Evolutionary conservation across 139 green algal species (phyloP), one percentile per base, ranked within the genome.

Genomic region (Gonium pectorale): DNA sequence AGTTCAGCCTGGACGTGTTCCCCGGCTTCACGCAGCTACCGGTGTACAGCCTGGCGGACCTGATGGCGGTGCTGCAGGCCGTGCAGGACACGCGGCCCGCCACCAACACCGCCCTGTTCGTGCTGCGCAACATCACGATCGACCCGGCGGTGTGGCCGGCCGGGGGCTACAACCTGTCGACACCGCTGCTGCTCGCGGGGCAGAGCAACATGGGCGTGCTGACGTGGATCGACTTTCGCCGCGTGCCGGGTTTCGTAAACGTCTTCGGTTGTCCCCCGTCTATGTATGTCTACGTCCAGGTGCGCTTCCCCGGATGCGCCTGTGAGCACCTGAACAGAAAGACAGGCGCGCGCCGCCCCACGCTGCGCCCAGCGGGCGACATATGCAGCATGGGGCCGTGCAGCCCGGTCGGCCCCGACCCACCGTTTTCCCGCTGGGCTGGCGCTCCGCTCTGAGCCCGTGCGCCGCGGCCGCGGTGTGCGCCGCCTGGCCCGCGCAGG

Each of bases 121-220:
- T 84, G 17, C 27, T 74, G 43, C 31, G 24, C 38, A 84, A 84
- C 43, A 69, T 84, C 17, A 84, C 78, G 2, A 66, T 84, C 43
- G 63, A 84, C 43, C 44, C 78, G 7, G 33, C 8, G 2, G 2
- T 40, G 1, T 84, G 78, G 78, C 78, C 78, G 0, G 5, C 43
- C 3, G 33, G 24, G 8, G 78, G 78, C 33, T 84, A 43, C 44
- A 74, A 54, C 35, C 27, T 74, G 3, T 40, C 59, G 33, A 24
- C 38, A 63, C 41, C 78, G 62, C 15, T 84, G 44, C 46, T 84
- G 21, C 33, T 84, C 8, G 31, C 51, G 11, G 78, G 78, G 1
- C 75, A 82, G 41, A 74, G 2, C 24, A 74, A 52, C 78, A 5
- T n/a, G 5, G 78, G 63, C n/a, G 22, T 37, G 0, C 27, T 29